phyloP scores from a whole-genome alignment of 768 basidiomycete genomes.

The Lactarius tabidus region DNA sequence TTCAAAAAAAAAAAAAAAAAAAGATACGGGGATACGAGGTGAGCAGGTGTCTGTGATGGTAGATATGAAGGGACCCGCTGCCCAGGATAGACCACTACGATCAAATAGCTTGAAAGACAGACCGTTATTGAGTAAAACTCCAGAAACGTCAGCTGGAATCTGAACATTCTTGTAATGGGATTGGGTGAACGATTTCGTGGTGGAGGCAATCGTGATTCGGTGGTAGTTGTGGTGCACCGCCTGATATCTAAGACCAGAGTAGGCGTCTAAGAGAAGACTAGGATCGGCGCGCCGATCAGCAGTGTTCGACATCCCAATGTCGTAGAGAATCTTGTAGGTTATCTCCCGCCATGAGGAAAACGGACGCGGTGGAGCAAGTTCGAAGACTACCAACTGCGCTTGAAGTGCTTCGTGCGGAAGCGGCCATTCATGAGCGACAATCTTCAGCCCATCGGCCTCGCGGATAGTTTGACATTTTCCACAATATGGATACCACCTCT shows the following conservation, averaged over 20 bases:
- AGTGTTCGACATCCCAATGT: no score
- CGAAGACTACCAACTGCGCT: no score
- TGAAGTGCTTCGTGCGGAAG: no score
- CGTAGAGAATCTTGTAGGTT: no score
- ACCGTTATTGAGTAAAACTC: not conserved
- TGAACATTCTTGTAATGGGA: not conserved
- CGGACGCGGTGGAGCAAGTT: no score
- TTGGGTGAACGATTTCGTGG: not conserved
- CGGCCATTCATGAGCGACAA: no score
- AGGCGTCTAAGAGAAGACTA: not conserved
- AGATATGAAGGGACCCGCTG: not conserved
- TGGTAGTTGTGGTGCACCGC: not conserved
- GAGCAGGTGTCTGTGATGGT: not conserved
- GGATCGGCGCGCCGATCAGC: not conserved
- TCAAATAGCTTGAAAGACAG: not conserved
- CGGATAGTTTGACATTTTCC: not conserved
- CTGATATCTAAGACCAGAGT: not conserved
- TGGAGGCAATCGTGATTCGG: not conserved
- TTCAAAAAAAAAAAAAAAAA: no score
- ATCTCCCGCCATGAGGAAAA: no score
- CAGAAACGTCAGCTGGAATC: not conserved
- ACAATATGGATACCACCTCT: not conserved
- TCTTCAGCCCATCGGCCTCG: no score
- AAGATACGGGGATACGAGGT: not conserved
- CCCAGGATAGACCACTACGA: not conserved